A percentile compares a stretch with the other conserved stretches of the same genome.
These are phyloP conservation scores for Gastroboletus turbinatus DNA, from an alignment of 1,284 basidiomycete genomes.

Conservation along the genomic window DNA sequence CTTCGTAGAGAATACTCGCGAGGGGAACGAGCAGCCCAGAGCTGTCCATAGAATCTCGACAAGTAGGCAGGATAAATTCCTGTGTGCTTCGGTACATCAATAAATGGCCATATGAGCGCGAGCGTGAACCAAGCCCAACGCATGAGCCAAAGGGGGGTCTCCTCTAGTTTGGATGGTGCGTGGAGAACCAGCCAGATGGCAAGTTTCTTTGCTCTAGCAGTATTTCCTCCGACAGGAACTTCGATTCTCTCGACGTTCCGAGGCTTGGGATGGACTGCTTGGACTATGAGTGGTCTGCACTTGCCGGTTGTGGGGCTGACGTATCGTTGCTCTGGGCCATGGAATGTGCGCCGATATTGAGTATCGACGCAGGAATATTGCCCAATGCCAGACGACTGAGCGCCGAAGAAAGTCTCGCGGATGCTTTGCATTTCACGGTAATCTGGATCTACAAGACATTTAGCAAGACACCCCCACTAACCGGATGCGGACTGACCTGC, in stretches of 20 bases:
- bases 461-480: background rate
- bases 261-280: constrained; percentile 17
- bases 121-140: constrained; percentile 23
- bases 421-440: background rate
- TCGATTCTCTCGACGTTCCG: background rate
- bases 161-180: background rate
- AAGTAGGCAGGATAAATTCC: constrained; percentile 19
- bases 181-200: constrained; percentile 18
- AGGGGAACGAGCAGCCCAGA: constrained; percentile 28
- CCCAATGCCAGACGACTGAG: background rate
- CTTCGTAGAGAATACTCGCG: constrained; percentile 26
- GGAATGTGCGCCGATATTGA: constrained; percentile 20
- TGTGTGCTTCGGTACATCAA: background rate
- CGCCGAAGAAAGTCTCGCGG: background rate
- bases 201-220: constrained; percentile 11
- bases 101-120: constrained; percentile 17
- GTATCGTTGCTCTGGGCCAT: constrained; percentile 21
- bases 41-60: constrained; percentile 21
- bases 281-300: constrained; percentile 26
- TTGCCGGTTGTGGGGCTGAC: constrained; percentile 21
- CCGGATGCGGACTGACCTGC: constrained; percentile 11
- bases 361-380: constrained; percentile 15
- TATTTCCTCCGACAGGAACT: background rate
- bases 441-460: background rate
- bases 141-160: constrained; percentile 13